Evolutionary conservation across 78 protist species (phyloP).

Genomic region (Parvularia atlantis): DNA sequence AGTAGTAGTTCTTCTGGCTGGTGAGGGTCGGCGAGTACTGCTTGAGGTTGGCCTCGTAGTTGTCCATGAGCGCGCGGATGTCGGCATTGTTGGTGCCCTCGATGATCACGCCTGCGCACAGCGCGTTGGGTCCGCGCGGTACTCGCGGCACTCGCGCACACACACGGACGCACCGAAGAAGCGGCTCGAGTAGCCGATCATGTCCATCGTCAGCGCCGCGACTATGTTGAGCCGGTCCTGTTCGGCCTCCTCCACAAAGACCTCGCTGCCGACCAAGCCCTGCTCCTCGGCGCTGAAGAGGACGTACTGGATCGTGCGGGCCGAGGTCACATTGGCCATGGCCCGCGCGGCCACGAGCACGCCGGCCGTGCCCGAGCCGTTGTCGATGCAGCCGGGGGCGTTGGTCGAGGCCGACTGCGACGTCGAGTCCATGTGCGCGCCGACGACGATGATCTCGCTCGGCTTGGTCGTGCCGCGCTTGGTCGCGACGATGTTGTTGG

Average conservation of each 20-base stretch:
- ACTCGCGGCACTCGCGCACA: no score
- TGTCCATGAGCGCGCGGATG: neutral
- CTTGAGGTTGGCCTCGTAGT: neutral
- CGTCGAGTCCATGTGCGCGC: constrained; percentile 12
- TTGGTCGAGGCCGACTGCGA: neutral
- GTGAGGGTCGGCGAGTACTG: neutral
- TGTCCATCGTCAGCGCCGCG: constrained; percentile 6
- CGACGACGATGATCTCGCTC: constrained; percentile 3
- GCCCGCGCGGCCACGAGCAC: constrained; percentile 5
- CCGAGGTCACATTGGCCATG: neutral
- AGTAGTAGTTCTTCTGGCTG: neutral
- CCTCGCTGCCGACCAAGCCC: constrained; percentile 1
- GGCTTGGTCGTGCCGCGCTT: neutral
- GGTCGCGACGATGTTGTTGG: no score
- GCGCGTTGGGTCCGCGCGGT: no score
- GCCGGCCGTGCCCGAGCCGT: constrained; percentile 2
- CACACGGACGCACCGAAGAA: no score
- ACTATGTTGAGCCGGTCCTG: neutral
- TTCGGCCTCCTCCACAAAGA: constrained; percentile 1
- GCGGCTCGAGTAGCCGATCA: constrained; percentile 3
- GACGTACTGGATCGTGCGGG: constrained; percentile 1
- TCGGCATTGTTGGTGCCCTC: constrained; percentile 2
- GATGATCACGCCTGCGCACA: no score
- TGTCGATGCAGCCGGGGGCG: constrained; percentile 20
- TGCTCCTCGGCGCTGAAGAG: constrained; percentile 13